Evolutionary conservation across 352 stramenopile genomes (phyloP).

Genomic region (Blastocystis sp.): DNA sequence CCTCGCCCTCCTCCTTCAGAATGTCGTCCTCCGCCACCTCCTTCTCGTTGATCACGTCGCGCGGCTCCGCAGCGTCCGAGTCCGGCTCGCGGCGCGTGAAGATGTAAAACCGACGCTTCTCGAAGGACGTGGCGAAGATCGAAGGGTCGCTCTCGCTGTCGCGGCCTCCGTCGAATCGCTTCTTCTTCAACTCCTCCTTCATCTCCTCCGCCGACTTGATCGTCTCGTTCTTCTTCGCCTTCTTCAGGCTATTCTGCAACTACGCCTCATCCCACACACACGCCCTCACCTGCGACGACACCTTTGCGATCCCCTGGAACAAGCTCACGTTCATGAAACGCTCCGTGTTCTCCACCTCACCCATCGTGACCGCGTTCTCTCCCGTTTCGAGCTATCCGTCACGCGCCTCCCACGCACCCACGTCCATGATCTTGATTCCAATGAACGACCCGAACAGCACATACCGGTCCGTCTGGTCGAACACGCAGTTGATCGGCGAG

Average conservation of each 20-base stretch:
- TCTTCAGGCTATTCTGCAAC: constrained; percentile 32
- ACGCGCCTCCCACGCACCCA: not conserved
- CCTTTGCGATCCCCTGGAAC: constrained; percentile 91
- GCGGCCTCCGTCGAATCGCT: constrained; percentile 81
- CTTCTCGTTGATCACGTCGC: constrained; percentile 97
- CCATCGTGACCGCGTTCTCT: constrained; percentile 87
- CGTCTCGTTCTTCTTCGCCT: constrained; percentile 76
- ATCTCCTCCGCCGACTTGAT: constrained; percentile 72
- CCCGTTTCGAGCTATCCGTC: constrained; percentile 79
- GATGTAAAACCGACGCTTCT: constrained; percentile 92
- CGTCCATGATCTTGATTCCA: constrained; percentile 91
- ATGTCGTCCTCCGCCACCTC: constrained; percentile 91
- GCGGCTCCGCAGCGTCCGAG: constrained; percentile 79
- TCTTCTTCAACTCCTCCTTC: constrained; percentile 73
- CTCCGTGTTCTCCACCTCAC: constrained; percentile 91
- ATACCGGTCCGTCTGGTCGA: constrained; percentile 93
- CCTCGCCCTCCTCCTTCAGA: constrained; percentile 82
- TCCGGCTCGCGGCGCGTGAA: constrained; percentile 92
- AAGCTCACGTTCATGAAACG: constrained; percentile 90
- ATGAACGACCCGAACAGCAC: constrained; percentile 91
- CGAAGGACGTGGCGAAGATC: constrained; percentile 86
- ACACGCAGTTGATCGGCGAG: constrained; percentile 84
- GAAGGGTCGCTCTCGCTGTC: constrained; percentile 81
- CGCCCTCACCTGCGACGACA: constrained; percentile 92
- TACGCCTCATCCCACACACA: constrained; percentile 75